Percentiles rank a stretch among this genome's conserved stretches.
Evolutionary conservation across 306 rosid species (phyloP).

Genomic region (Rosa lucieae): DNA sequence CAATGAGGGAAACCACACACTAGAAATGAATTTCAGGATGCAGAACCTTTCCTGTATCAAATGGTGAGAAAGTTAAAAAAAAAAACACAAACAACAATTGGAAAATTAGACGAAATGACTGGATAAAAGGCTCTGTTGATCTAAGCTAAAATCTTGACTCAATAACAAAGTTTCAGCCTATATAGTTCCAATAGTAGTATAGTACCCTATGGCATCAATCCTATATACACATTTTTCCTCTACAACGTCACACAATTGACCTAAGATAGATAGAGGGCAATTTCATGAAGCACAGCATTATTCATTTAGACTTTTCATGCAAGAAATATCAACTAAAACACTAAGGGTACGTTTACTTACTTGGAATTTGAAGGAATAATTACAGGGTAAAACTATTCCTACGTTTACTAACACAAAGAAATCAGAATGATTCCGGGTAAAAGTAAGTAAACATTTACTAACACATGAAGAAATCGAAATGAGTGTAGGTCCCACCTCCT

Average conservation of each 20-base stretch:
- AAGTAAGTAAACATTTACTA: too few relatives aligned
- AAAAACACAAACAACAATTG: too few relatives aligned
- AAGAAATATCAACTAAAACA: neutral
- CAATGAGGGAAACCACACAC: neutral
- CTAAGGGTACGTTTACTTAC: too few relatives aligned
- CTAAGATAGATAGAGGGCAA: neutral
- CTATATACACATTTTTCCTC: slow-evolving; percentile 14
- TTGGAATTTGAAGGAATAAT: too few relatives aligned
- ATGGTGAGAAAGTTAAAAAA: too few relatives aligned
- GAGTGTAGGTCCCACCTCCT: too few relatives aligned
- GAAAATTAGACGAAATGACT: neutral
- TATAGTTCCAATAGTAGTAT: neutral
- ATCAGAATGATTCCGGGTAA: too few relatives aligned
- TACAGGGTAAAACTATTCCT: too few relatives aligned
- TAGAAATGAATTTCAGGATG: neutral
- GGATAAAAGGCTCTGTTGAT: neutral
- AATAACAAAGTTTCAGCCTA: neutral
- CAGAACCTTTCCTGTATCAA: neutral
- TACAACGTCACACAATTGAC: neutral
- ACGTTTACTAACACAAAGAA: too few relatives aligned
- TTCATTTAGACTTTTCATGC: neutral
- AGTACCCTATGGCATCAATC: too few relatives aligned
- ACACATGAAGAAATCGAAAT: too few relatives aligned
- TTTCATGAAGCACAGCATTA: neutral
- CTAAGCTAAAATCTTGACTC: too few relatives aligned